phyloP scores from a whole-genome alignment of 345 rosid species.

The Populus tremula region DNA sequence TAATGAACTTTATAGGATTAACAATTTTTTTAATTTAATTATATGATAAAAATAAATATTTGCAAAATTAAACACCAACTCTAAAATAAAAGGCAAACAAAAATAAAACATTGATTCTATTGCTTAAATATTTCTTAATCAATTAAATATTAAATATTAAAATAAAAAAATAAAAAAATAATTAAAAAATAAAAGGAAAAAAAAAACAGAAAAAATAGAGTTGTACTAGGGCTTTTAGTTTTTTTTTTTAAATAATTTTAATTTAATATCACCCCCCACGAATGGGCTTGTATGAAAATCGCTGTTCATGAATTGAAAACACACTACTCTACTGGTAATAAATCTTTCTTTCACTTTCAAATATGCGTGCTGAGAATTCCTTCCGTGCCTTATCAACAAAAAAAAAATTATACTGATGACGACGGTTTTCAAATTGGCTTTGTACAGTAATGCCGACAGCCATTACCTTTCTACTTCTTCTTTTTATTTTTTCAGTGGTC shows the following conservation, averaged over 20 bases:
- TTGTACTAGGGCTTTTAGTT: no score
- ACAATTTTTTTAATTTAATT: no score
- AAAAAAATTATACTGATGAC: not conserved
- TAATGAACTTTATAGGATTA: no score
- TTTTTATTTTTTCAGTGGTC: not conserved
- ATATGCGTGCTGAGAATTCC: not conserved
- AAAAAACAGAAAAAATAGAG: no score
- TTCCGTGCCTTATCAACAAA: not conserved
- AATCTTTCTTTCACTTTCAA: not conserved
- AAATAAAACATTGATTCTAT: no score
- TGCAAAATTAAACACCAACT: rapidly evolving
- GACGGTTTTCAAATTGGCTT: not conserved
- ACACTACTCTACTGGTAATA: not conserved
- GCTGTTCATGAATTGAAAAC: not conserved
- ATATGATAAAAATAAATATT: no score
- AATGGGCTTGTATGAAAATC: not conserved
- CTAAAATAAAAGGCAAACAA: no score
- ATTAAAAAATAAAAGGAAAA: no score
- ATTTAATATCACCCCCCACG: not conserved
- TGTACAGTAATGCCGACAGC: not conserved
- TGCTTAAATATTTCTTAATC: no score
- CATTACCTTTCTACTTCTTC: not conserved
- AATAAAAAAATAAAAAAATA: no score
- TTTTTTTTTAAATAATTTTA: no score
- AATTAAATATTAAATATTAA: no score